Percentiles rank a stretch among this genome's conserved stretches.
phyloP scores from a whole-genome alignment of 192 early-diverging fungal genomes.

The Entomortierella chlamydospora region DNA sequence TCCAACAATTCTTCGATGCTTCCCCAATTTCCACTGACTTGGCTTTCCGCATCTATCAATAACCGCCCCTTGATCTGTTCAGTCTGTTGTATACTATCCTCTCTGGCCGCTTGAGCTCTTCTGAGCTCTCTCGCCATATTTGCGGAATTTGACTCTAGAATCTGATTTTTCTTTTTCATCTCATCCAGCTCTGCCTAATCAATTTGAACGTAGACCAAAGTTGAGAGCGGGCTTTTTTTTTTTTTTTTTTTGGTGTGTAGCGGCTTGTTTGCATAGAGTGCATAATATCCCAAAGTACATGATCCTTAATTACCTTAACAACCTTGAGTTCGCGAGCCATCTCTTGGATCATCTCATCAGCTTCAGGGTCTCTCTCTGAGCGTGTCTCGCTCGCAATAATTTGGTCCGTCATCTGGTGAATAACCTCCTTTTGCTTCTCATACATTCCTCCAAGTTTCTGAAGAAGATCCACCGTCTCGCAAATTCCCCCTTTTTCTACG shows the following conservation, averaged over 20 bases:
- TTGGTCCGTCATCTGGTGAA: constrained; percentile 47
- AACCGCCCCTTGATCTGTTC: background rate
- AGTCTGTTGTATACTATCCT: background rate
- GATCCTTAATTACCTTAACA: constrained; percentile 22
- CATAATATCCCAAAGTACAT: too few species aligned
- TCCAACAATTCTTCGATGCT: constrained; percentile 13
- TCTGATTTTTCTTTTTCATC: too few species aligned
- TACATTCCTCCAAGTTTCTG: constrained; percentile 26
- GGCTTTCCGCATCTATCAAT: constrained; percentile 14
- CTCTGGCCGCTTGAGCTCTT: background rate
- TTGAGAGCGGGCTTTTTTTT: too few species aligned
- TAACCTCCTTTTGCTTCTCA: constrained; percentile 43
- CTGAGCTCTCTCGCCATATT: background rate
- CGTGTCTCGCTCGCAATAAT: constrained; percentile 23
- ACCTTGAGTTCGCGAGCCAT: constrained; percentile 9
- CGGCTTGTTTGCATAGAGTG: too few species aligned
- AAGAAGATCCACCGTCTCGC: constrained; percentile 26
- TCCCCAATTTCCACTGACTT: constrained; percentile 30
- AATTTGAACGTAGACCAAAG: too few species aligned
- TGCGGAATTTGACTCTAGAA: background rate
- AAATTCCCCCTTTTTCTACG: constrained; percentile 29
- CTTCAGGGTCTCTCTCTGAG: background rate
- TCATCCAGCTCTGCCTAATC: too few species aligned
- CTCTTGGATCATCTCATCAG: constrained; percentile 1
- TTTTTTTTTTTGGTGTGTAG: too few species aligned